These are phyloP conservation scores for Artemisia tridentata DNA, from an alignment of 129 eudicot genomes.

Conservation along the genomic window DNA sequence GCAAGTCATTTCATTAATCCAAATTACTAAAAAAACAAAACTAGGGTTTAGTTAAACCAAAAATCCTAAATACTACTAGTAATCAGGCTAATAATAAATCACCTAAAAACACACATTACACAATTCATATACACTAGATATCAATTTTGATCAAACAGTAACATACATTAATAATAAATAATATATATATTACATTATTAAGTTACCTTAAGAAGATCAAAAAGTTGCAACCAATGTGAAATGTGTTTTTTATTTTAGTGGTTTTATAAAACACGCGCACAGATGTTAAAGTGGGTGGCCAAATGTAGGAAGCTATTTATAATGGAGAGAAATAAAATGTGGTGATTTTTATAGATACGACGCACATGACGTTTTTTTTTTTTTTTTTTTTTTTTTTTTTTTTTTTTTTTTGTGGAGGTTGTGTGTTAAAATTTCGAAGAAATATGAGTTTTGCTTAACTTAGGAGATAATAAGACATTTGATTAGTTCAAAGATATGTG, in stretches of 20 bases:
- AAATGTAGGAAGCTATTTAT: not conserved
- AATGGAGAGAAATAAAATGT: not conserved
- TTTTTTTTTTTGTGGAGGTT: too few relatives aligned
- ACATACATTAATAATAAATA: not conserved
- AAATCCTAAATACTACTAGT: not conserved
- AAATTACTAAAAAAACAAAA: slow-evolving; percentile 21
- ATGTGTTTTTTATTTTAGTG: not conserved
- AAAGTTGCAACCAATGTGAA: too few relatives aligned
- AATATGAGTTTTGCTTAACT: too few relatives aligned
- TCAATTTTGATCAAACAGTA: not conserved
- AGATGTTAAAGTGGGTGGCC: slow-evolving; percentile 17
- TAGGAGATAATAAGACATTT: too few relatives aligned
- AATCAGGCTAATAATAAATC: not conserved
- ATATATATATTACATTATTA: too few relatives aligned
- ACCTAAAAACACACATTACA: slow-evolving; percentile 20
- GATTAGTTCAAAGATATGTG: too few relatives aligned
- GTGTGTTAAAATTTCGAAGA: too few relatives aligned
- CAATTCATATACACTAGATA: not conserved
- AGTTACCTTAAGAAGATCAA: too few relatives aligned
- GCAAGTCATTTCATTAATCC: not conserved
- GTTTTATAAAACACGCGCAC: not conserved
- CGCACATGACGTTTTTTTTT: not conserved
- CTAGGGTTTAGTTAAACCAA: slow-evolving; percentile 26
- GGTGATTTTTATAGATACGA: slow-evolving; percentile 4
- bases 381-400: too few relatives aligned